phyloP scores from a whole-genome alignment of 331 rosid genomes.

The Malus hybrid region DNA sequence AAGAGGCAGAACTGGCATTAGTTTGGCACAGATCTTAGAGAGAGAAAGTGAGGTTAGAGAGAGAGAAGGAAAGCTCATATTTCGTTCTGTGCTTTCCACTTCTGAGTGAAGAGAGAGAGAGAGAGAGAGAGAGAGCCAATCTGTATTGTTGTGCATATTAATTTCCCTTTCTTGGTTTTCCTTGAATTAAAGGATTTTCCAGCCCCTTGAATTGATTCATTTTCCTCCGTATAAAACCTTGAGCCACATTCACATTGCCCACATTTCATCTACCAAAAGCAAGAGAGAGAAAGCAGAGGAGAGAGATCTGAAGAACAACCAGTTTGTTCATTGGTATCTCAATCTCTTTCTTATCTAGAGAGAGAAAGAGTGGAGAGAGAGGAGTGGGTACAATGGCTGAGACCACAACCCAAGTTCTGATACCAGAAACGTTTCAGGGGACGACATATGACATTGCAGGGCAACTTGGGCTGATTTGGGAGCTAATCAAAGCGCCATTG shows the following conservation, averaged over 20 bases:
- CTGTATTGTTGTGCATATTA: background rate
- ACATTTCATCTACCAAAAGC: constrained; percentile 4
- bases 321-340: background rate
- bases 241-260: background rate
- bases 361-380: background rate
- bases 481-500: constrained; percentile 64
- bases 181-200: background rate
- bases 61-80: background rate
- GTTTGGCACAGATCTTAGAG: constrained; percentile 4
- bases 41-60: background rate
- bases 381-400: constrained; percentile 33
- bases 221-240: too few species aligned
- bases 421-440: constrained; percentile 52
- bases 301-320: background rate
- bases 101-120: background rate
- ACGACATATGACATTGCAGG: constrained; percentile 45
- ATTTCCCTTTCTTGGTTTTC: background rate
- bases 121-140: constrained; percentile 8
- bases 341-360: background rate
- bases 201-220: background rate
- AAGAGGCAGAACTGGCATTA: constrained; percentile 20
- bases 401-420: constrained; percentile 27
- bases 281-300: background rate
- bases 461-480: constrained; percentile 66
- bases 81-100: background rate